These are phyloP conservation scores for Phaeolepiota aurea DNA, from an alignment of 768 basidiomycete species.

Conservation along the genomic window DNA sequence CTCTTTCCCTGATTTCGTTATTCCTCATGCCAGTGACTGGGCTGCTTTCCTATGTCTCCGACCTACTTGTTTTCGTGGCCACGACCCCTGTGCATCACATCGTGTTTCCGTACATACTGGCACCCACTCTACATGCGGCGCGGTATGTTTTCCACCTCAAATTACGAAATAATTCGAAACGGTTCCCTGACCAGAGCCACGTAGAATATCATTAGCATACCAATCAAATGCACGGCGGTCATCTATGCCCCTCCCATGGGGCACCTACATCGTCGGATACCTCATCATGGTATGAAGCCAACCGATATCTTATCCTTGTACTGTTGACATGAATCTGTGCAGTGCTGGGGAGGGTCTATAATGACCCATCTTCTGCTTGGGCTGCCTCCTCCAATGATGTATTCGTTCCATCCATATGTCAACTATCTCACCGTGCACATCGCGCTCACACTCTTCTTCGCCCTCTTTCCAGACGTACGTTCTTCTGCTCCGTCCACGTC, in stretches of 20 bases:
- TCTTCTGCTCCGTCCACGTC: neutral
- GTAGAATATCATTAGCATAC: constrained; percentile 19
- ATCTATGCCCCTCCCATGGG: constrained; percentile 26
- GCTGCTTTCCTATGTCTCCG: neutral
- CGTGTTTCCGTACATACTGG: neutral
- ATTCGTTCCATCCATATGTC: constrained; percentile 34
- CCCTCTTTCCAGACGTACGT: constrained; percentile 28
- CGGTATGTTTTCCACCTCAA: neutral
- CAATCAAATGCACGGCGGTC: constrained; percentile 28
- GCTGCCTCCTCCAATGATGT: constrained; percentile 37
- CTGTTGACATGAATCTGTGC: neutral
- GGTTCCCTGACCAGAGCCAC: neutral
- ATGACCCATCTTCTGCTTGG: constrained; percentile 33
- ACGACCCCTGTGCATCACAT: neutral
- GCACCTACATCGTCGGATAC: constrained; percentile 34
- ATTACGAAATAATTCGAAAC: neutral
- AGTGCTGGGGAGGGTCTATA: constrained; percentile 43
- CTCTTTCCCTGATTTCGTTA: neutral
- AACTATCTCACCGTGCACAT: constrained; percentile 42
- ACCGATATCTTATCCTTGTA: neutral
- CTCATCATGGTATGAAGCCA: constrained; percentile 30
- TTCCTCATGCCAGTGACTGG: too few species aligned
- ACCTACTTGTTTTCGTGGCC: neutral
- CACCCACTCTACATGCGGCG: neutral
- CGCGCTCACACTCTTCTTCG: constrained; percentile 31